Conservation (phyloP, 2,329 filamentous ascomycete genomes). For the Xylariales sp. region DNA sequence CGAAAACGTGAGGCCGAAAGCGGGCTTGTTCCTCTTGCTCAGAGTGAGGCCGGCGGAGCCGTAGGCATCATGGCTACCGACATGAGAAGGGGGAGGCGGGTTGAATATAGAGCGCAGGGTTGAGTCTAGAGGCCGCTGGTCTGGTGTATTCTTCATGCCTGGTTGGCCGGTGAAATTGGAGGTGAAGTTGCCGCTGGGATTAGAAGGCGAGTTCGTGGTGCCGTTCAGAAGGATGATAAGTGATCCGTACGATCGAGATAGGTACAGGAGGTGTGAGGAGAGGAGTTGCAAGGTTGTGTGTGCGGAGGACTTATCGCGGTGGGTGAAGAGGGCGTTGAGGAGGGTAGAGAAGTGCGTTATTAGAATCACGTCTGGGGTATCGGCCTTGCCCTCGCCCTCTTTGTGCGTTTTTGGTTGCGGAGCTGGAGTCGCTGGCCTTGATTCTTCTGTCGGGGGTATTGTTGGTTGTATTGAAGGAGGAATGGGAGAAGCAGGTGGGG, state of each 20-base stretch:
- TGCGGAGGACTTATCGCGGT: slow-evolving; percentile 40
- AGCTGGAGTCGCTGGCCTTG: background rate
- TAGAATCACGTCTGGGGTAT: slow-evolving; percentile 45
- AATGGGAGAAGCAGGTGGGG: slow-evolving; percentile 13
- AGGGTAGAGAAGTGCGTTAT: slow-evolving; percentile 51
- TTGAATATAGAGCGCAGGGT: slow-evolving; percentile 49
- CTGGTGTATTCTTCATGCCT: slow-evolving; percentile 6
- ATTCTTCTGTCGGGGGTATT: slow-evolving; percentile 1
- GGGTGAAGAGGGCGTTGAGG: slow-evolving; percentile 47
- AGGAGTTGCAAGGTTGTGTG: slow-evolving; percentile 46
- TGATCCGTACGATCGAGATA: slow-evolving; percentile 39
- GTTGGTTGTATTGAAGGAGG: background rate
- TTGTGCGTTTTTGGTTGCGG: slow-evolving; percentile 4
- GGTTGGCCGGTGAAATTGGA: background rate
- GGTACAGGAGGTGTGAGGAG: slow-evolving; percentile 38
- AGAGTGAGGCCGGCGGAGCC: slow-evolving; percentile 7
- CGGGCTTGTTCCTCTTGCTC: slow-evolving; percentile 37
- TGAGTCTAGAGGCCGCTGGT: slow-evolving; percentile 28
- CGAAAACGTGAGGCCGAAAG: slow-evolving; percentile 50
- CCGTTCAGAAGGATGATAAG: slow-evolving; percentile 52
- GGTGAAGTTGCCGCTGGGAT: background rate
- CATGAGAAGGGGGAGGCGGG: slow-evolving; percentile 21
- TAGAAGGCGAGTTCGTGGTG: slow-evolving; percentile 2
- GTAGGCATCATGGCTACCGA: no score
- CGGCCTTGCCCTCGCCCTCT: background rate